Base-by-base conservation (phyloP, 2,329 filamentous ascomycete genomes). In the Immersiporthe knoxdaviesiana region DNA sequence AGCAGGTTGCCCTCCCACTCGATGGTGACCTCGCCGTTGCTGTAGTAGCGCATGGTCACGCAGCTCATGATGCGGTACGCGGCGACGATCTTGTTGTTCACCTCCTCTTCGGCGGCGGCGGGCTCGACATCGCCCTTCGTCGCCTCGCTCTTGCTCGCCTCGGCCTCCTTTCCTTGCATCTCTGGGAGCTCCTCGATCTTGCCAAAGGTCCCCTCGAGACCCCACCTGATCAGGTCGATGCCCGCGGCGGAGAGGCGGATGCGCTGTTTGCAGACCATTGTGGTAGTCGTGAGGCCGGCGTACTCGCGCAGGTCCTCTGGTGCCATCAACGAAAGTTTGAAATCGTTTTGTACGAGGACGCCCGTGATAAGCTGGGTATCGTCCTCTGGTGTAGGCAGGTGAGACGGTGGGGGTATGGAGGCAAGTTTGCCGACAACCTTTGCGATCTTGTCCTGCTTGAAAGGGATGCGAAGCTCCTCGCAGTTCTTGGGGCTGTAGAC, bases 1-100 rank as follows among this genome's bases (percentile, higher is more conserved):
- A 97, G 90, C 83, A 97, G 92, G 78, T 98, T 99, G 69, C 94
- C 96, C 78, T 98, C 95, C 96, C 96, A 99, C 80, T 97, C 94
- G 2, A 98, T 84, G 78, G 97, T 94, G 7, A 97, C 88, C 76
- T 96, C 91, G 68, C 94, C 92, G 73, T 89, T 90, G 71, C 84
- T 87, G 72, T 87, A 87, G 79, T 96, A 94, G 27, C 90, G 88
- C n/a, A 98, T 89, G 10, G 88, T 88, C 37, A 97, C 90, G 79
- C 92, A 96, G 72, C 94, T 95, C 95, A 99, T 98, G 75, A 99
- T 88, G 37, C 89, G 81, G 74, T 90, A 90, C 3, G 87, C 82
- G 65, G 87, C 81, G 70, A 87, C 78, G 69, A 88, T 78, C 74
- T 82, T 80, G 7, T 84, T 80, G 7, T 84, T 80, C 24, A 91